Conservation (phyloP, 2,329 filamentous ascomycete genomes). For the Salinomyces thailandicus region DNA sequence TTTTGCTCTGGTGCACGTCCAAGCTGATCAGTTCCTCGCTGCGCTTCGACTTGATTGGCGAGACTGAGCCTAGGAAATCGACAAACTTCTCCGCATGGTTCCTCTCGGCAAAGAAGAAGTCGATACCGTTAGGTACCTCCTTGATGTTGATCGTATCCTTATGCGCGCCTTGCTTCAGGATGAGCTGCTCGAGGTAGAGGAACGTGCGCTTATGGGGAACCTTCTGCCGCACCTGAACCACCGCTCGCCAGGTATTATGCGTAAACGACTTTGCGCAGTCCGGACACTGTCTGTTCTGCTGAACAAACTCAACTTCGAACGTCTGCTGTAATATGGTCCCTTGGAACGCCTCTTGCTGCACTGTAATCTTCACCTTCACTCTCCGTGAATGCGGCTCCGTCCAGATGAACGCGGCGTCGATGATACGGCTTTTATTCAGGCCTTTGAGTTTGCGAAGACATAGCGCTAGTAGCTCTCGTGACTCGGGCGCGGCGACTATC, state of each 20-base stretch:
- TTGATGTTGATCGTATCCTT: conserved; percentile 96
- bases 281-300: conserved; percentile 85
- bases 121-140: conserved; percentile 87
- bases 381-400: conserved; percentile 92
- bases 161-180: conserved; percentile 87
- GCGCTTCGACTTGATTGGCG: conserved; percentile 68
- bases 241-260: conserved; percentile 87
- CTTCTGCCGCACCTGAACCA: conserved; percentile 92
- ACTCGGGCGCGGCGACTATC: conserved; percentile 77
- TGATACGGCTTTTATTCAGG: conserved; percentile 80
- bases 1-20: conserved; percentile 81
- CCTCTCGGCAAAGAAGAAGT: conserved; percentile 84
- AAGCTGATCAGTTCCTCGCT: conserved; percentile 89
- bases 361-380: conserved; percentile 89
- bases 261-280: conserved; percentile 96
- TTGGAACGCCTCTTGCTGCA: conserved; percentile 62
- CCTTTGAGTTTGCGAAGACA: conserved; percentile 83
- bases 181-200: conserved; percentile 80
- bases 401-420: conserved; percentile 95
- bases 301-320: conserved; percentile 88
- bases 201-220: conserved; percentile 89
- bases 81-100: conserved; percentile 90
- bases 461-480: conserved; percentile 80
- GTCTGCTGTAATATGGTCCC: conserved; percentile 74
- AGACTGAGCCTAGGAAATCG: conserved; percentile 76